Conservation (phyloP, 2,329 filamentous ascomycete genomes). For the Ascocoryne sarcoides region DNA sequence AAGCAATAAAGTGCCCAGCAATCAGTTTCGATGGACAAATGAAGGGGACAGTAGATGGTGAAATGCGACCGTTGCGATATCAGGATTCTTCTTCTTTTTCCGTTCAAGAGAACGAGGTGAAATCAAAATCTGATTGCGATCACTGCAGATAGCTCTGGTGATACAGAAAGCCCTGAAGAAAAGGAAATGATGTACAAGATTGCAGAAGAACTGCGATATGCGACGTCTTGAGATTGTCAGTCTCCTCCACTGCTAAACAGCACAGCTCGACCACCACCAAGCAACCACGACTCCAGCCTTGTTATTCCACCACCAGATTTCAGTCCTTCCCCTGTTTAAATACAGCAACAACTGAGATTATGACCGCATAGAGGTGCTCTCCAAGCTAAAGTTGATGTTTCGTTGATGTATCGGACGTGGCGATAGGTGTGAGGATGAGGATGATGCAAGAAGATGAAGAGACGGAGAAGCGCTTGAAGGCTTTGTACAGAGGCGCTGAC, state of each 20-base stretch:
- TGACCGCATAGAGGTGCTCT: too few species aligned
- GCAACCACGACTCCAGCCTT: constrained; percentile 8
- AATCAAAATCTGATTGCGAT: constrained; percentile 32
- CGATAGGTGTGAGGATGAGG: too few species aligned
- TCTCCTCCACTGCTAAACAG: constrained; percentile 23
- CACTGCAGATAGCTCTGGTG: constrained; percentile 27
- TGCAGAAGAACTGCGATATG: constrained; percentile 25
- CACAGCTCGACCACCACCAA: constrained; percentile 14
- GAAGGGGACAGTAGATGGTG: constrained; percentile 18
- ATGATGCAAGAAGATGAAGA: too few species aligned
- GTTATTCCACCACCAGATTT: background rate
- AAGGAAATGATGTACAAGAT: constrained; percentile 31
- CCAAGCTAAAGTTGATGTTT: too few species aligned
- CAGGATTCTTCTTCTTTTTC: constrained; percentile 30
- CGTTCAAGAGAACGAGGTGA: constrained; percentile 28
- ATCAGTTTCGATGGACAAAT: constrained; percentile 20
- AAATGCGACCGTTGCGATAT: constrained; percentile 27
- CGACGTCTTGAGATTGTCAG: constrained; percentile 20
- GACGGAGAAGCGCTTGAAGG: too few species aligned
- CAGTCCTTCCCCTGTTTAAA: background rate
- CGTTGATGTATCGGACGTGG: too few species aligned
- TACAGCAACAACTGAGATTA: background rate
- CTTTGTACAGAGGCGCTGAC: too few species aligned
- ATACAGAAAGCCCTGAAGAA: constrained; percentile 24
- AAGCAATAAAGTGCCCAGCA: constrained; percentile 17